Evolutionary conservation across 2,329 filamentous ascomycete genomes (phyloP).

Genomic region (Hymenoscyphus infarciens): DNA sequence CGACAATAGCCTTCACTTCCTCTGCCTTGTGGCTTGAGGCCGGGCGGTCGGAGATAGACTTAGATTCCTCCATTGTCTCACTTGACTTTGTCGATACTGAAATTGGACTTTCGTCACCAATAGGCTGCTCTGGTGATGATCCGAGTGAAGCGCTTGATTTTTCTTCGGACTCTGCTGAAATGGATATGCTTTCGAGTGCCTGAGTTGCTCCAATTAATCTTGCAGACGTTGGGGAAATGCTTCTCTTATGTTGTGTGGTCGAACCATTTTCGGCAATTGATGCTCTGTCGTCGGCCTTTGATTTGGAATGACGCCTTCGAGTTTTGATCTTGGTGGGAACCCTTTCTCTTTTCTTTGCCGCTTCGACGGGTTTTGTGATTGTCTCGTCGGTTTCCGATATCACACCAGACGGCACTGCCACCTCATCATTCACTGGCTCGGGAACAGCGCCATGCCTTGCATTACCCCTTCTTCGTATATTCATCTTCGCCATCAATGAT

Average conservation of each 20-base stretch:
- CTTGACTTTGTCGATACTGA: conserved; percentile 1
- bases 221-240: conserved; percentile 17
- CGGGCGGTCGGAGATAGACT: not conserved
- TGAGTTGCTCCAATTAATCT: conserved; percentile 18
- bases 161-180: not conserved
- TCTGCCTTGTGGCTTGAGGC: conserved; percentile 1
- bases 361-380: conserved; percentile 12
- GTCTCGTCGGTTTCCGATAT: conserved; percentile 16
- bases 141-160: not conserved
- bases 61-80: not conserved
- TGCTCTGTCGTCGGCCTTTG: conserved; percentile 15
- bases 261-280: conserved; percentile 2
- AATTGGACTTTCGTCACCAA: not conserved
- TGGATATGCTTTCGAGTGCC: conserved; percentile 13
- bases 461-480: conserved; percentile 7
- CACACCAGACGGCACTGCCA: conserved; percentile 19
- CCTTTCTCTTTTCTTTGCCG: conserved; percentile 27
- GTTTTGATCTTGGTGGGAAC: conserved; percentile 32
- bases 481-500: conserved; percentile 31
- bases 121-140: not conserved
- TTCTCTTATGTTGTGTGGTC: conserved; percentile 10
- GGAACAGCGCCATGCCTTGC: conserved; percentile 1
- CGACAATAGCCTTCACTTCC: not conserved
- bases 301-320: conserved; percentile 28
- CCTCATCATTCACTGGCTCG: conserved; percentile 11